phyloP scores from a whole-genome alignment of 768 basidiomycete genomes.

The Royoungia palumana region DNA sequence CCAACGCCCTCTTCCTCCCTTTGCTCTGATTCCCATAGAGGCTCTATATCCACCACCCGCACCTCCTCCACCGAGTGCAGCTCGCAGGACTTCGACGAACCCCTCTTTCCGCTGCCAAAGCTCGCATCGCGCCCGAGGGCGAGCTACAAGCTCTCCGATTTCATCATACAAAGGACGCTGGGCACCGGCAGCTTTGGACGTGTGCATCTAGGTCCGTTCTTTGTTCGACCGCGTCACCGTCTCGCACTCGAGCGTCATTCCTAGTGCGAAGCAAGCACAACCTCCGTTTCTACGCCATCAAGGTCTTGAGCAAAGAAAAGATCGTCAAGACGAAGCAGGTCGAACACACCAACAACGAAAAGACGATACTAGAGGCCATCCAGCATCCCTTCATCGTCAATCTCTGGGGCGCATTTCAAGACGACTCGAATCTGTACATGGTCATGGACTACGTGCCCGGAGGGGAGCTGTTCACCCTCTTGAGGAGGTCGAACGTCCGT shows the following conservation, averaged over 20 bases:
- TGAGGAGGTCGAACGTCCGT: conserved; percentile 84
- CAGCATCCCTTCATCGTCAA: conserved; percentile 95
- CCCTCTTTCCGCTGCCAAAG: conserved; percentile 32
- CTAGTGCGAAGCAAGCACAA: conserved; percentile 89
- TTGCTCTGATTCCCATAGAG: conserved; percentile 51
- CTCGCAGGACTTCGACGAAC: conserved; percentile 37
- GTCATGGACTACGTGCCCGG: conserved; percentile 97
- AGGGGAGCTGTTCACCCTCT: conserved; percentile 92
- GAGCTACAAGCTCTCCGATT: conserved; percentile 70
- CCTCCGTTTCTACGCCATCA: conserved; percentile 93
- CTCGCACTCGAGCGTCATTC: background rate
- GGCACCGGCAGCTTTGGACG: conserved; percentile 97
- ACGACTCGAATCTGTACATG: conserved; percentile 92
- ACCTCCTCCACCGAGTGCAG: conserved; percentile 57
- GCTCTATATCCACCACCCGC: conserved; percentile 63
- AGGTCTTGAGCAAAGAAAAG: conserved; percentile 90
- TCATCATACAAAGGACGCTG: conserved; percentile 75
- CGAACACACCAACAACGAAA: conserved; percentile 96
- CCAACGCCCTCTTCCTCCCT: conserved; percentile 9
- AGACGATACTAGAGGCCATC: conserved; percentile 77
- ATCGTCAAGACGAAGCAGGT: conserved; percentile 92
- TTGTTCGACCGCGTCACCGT: background rate
- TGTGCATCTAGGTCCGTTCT: conserved; percentile 73
- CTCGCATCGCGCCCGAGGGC: conserved; percentile 53
- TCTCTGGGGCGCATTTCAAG: conserved; percentile 95